Evolutionary conservation across 768 basidiomycete species (phyloP).

Genomic region (Suillus tomentosus): DNA sequence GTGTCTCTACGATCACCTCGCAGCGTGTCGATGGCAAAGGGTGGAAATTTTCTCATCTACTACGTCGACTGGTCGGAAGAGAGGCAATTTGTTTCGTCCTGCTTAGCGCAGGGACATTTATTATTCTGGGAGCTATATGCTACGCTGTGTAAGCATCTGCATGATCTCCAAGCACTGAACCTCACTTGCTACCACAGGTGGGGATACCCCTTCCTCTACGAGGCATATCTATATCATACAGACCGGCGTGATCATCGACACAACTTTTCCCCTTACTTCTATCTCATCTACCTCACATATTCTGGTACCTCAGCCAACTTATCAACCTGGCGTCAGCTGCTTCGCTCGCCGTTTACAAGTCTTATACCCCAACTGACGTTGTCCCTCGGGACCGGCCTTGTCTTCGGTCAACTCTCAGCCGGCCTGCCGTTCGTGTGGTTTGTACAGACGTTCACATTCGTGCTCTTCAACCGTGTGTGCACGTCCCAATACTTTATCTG

Average conservation of each 20-base stretch:
- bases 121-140: conserved; percentile 58
- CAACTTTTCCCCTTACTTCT: conserved; percentile 98
- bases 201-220: conserved; percentile 90
- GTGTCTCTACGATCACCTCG: conserved; percentile 43
- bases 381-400: conserved; percentile 70
- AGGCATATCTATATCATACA: conserved; percentile 93
- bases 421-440: conserved; percentile 87
- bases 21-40: conserved; percentile 26
- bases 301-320: conserved; percentile 38
- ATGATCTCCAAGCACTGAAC: conserved; percentile 1
- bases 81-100: conserved; percentile 63
- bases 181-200: conserved; percentile 55
- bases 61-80: conserved; percentile 46
- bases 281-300: conserved; percentile 88
- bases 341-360: conserved; percentile 75
- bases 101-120: conserved; percentile 72
- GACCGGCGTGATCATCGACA: conserved; percentile 94
- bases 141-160: conserved; percentile 70
- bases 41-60: conserved; percentile 30
- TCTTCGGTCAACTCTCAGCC: conserved; percentile 56
- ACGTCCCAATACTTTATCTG: conserved; percentile 98
- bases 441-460: conserved; percentile 86
- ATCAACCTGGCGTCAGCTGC: conserved; percentile 42
- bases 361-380: conserved; percentile 84
- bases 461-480: conserved; percentile 98